A percentile compares a stretch with the other conserved stretches of the same genome.
Evolutionary conservation across 768 basidiomycete genomes (phyloP).

Genomic region (Gymnopilus dilepis): DNA sequence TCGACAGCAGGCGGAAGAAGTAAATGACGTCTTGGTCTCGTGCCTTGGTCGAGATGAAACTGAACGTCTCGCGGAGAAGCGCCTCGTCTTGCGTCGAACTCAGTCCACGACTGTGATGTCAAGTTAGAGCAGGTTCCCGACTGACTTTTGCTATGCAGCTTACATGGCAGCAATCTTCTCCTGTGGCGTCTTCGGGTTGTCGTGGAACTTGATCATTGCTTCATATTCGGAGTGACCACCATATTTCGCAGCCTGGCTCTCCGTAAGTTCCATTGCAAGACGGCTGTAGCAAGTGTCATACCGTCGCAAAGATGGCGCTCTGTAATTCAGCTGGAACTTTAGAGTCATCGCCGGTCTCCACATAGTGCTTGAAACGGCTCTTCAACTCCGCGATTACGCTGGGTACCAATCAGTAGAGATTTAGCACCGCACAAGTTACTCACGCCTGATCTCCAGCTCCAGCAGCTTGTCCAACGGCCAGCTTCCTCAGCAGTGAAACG

Average conservation of each 20-base stretch:
- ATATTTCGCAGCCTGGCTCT: constrained; percentile 65
- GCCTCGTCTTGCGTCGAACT: constrained; percentile 59
- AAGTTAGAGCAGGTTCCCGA: constrained; percentile 1
- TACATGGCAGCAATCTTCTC: constrained; percentile 75
- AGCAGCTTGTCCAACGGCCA: constrained; percentile 63
- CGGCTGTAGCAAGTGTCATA: constrained; percentile 33
- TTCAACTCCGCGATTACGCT: constrained; percentile 80
- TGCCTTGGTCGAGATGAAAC: constrained; percentile 58
- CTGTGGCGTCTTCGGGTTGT: constrained; percentile 76
- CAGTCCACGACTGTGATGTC: constrained; percentile 59
- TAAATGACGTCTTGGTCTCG: constrained; percentile 67
- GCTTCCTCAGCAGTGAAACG: constrained; percentile 72
- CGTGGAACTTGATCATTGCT: constrained; percentile 68
- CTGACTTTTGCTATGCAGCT: constrained; percentile 26
- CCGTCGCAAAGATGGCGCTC: constrained; percentile 54
- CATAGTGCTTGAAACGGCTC: constrained; percentile 71
- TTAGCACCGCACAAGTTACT: constrained; percentile 6
- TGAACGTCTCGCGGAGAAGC: constrained; percentile 66
- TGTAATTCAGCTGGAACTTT: constrained; percentile 83
- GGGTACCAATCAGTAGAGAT: constrained; percentile 15
- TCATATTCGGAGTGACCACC: constrained; percentile 81
- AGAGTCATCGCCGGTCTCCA: constrained; percentile 75
- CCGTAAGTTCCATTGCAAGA: neutral
- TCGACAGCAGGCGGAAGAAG: constrained; percentile 63
- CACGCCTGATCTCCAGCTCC: constrained; percentile 34